Base-by-base conservation (phyloP, 192 early-diverging fungal species). In the Coemansia sp. region DNA sequence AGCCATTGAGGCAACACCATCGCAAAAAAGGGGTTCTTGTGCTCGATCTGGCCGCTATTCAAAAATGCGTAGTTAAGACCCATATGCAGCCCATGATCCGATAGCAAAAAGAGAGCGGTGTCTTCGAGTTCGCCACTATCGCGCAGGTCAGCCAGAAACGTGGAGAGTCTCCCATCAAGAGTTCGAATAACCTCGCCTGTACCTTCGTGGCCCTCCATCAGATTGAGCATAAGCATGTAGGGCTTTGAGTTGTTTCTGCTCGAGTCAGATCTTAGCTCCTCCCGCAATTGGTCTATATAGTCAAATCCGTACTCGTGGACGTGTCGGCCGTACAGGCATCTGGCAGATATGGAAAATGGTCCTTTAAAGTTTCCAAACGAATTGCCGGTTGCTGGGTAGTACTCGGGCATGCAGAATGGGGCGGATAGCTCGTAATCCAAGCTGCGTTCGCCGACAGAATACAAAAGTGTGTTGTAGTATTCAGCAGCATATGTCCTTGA, bases 391-490 rank as follows among this genome's bases (percentile, higher is more conserved):
- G 71, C 34, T 2, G 83, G 76, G 35, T 77, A 86, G 39, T 73
- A 85, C 16, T 85, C 85, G 20, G 87, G 85, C 45, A 86, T n/a
- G 48, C 87, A 88, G 61, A 88, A 88, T 16, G 87, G 87, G n/a
- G 85, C 64, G 0, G 83, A 62, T 23, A 88, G 68, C 63, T 88
- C 87, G 46, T 88, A 85, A 34, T 88, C 87, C n/a, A 81, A 45
- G 8, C 70, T 73, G 39, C 78, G 78, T 5, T 62, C 60, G 15
- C 73, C 66, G 4, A 76, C 70, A 4, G 70, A 61, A 60, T 72
- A 85, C 18, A 66, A 67, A 6, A 79, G 62, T 16, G 49, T 46
- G 0, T 44, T 14, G 26, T 46, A 76, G 20, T 69, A 67, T 21
- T 49, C 2, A 6, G 75, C 76, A 20, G 66, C 68, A 52, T 81